Percentiles rank a stretch among this genome's conserved stretches.
Conservation (phyloP, 2,329 filamentous ascomycete genomes). For the Aspergillus quadrilineatus region DNA sequence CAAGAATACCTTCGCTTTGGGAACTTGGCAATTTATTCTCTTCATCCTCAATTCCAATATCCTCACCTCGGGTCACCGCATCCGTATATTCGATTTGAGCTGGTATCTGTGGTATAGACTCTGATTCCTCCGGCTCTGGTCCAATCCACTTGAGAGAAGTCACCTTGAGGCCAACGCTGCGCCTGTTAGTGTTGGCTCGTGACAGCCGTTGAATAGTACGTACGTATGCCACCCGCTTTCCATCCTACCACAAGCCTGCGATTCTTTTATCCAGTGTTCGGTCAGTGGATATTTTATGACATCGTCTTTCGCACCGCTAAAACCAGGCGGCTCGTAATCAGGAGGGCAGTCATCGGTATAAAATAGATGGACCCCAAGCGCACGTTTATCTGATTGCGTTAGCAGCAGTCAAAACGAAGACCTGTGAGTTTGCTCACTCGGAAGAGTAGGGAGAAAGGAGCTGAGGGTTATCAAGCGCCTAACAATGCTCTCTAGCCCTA, state of each 20-base stretch:
- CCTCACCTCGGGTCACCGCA: slow-evolving; percentile 21
- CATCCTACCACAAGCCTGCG: slow-evolving; percentile 33
- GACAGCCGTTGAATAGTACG: slow-evolving; percentile 3
- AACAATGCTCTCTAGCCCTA: slow-evolving; percentile 45
- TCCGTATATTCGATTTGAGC: slow-evolving; percentile 32
- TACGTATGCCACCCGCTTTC: slow-evolving; percentile 44
- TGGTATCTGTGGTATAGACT: slow-evolving; percentile 28
- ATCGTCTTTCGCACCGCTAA: slow-evolving; percentile 29
- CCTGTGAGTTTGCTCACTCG: slow-evolving; percentile 33
- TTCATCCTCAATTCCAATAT: slow-evolving; percentile 28
- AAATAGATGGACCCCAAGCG: slow-evolving; percentile 46
- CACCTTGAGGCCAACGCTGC: slow-evolving; percentile 36
- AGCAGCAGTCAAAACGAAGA: neutral
- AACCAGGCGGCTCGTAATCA: slow-evolving; percentile 45
- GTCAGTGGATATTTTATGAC: slow-evolving; percentile 38
- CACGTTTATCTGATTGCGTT: slow-evolving; percentile 34
- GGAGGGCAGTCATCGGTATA: slow-evolving; percentile 43
- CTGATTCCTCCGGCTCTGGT: slow-evolving; percentile 23
- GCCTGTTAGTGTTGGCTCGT: slow-evolving; percentile 14
- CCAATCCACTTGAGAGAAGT: slow-evolving; percentile 35
- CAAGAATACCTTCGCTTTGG: slow-evolving; percentile 3
- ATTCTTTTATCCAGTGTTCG: slow-evolving; percentile 40
- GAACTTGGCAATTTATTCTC: neutral
- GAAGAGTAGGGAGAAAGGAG: slow-evolving; percentile 42
- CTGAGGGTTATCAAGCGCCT: slow-evolving; percentile 41